phyloP scores from a whole-genome alignment of 2,329 filamentous ascomycete genomes.

The Venturia effusa region DNA sequence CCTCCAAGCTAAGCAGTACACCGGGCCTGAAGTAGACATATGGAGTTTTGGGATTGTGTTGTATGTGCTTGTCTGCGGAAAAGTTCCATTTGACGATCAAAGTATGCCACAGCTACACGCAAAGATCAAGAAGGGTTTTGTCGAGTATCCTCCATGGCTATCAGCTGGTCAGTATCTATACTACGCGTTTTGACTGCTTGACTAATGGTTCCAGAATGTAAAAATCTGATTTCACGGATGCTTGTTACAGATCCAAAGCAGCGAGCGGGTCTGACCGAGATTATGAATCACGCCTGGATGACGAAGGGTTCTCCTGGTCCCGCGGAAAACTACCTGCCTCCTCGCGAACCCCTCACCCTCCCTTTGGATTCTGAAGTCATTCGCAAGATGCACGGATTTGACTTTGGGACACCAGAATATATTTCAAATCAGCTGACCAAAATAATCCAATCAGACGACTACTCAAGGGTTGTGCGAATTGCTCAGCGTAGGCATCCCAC shows the following conservation, averaged over 20 bases:
- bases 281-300: conserved; percentile 95
- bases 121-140: conserved; percentile 94
- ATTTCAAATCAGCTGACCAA: conserved; percentile 74
- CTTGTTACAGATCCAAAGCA: conserved; percentile 86
- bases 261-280: conserved; percentile 77
- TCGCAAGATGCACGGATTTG: conserved; percentile 93
- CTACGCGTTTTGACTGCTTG: conserved; percentile 6
- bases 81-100: conserved; percentile 97
- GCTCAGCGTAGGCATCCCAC: conserved; percentile 56
- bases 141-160: conserved; percentile 92
- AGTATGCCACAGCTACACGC: conserved; percentile 97
- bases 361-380: conserved; percentile 77
- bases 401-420: conserved; percentile 79
- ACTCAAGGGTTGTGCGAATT: conserved; percentile 70
- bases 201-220: conserved; percentile 58
- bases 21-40: conserved; percentile 89
- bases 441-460: conserved; percentile 87
- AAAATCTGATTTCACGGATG: conserved; percentile 86
- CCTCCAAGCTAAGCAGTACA: conserved; percentile 86
- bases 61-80: conserved; percentile 93
- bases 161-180: conserved; percentile 58
- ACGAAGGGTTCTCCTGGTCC: conserved; percentile 77
- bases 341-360: conserved; percentile 71
- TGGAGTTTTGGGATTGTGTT: conserved; percentile 99
- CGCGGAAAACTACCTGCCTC: conserved; percentile 80